Evolutionary conservation across 495 filamentous ascomycete species (phyloP).

Genomic region (Chaetomium cochliodes): DNA sequence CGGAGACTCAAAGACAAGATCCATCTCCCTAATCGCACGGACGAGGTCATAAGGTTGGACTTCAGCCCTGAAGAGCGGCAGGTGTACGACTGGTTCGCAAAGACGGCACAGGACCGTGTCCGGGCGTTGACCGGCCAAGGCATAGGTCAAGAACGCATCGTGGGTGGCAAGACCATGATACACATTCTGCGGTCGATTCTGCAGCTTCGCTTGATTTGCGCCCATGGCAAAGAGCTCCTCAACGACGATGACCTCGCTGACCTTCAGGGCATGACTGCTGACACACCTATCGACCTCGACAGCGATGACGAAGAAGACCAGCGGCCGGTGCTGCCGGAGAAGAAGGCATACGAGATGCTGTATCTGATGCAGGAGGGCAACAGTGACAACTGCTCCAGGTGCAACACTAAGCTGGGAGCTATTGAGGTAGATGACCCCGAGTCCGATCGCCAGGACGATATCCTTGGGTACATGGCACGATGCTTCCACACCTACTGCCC

Average conservation of each 20-base stretch:
- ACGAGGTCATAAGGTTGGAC: constrained; percentile 65
- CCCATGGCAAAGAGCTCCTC: constrained; percentile 85
- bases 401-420: constrained; percentile 59
- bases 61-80: constrained; percentile 51
- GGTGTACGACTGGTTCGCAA: constrained; percentile 56
- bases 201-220: constrained; percentile 84
- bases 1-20: constrained; percentile 92
- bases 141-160: constrained; percentile 53
- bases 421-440: constrained; percentile 53
- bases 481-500: constrained; percentile 84
- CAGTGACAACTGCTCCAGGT: constrained; percentile 66
- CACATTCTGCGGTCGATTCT: constrained; percentile 88
- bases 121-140: constrained; percentile 49
- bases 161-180: constrained; percentile 81
- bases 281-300: constrained; percentile 83
- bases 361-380: constrained; percentile 76
- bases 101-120: constrained; percentile 53
- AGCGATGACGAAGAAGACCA: constrained; percentile 66
- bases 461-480: constrained; percentile 73
- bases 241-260: constrained; percentile 75
- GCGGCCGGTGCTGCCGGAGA: constrained; percentile 52
- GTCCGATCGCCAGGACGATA: constrained; percentile 57
- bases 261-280: constrained; percentile 71
- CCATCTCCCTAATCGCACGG: constrained; percentile 69
- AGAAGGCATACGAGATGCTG: constrained; percentile 78